Evolutionary conservation across 495 filamentous ascomycete species (phyloP), one percentile per base, ranked within the genome.

Genomic region (Talaromyces liani): DNA sequence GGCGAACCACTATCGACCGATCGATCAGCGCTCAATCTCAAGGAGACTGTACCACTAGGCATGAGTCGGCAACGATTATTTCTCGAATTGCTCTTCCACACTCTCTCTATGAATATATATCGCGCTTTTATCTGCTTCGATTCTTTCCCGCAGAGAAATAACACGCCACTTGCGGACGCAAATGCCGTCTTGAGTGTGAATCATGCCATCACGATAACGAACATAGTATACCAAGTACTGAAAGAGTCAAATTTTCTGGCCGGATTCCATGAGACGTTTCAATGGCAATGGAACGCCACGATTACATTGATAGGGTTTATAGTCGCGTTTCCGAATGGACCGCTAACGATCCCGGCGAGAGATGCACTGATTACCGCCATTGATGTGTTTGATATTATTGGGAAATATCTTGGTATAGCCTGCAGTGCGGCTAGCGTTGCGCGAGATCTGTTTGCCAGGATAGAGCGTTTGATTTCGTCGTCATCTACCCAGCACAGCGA

Each of bases 261-360:
- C 6, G 79, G 80, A 6, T 82, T 77, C 73, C 66, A 75, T 59
- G 73, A 80, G 58, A 72, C 67, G 0, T 82, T 81, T 36, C 79
- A 80, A 47, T 81, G 72, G 65, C 76, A 80, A 65, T 84, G 81
- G 80, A 80, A 82, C 62, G 79, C 80, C 0, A 68, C 76, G 18
- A 68, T 83, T 25, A 73, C 78, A 12, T 67, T 83, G 1, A 65
- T 84, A n/a, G 80, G 77, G 7, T 85, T 80, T 55, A 61, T 76
- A 8, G 58, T 83, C 0, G 76, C 77, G 0, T 76, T 79, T 49
- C 79, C 81, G 1, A 47, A 36, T 10, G 56, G 56, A 1, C 14
- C 27, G 0, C 9, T 58, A 4, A 74, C 77, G 0, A 65, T 70
- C 0, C 36, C 64, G 6, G 80, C 75, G 1, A 65, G 77, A 6